A percentile compares a stretch with the other conserved stretches of the same genome.
phyloP scores from a whole-genome alignment of 805 yeast genomes.

The Starmera amethionina region DNA sequence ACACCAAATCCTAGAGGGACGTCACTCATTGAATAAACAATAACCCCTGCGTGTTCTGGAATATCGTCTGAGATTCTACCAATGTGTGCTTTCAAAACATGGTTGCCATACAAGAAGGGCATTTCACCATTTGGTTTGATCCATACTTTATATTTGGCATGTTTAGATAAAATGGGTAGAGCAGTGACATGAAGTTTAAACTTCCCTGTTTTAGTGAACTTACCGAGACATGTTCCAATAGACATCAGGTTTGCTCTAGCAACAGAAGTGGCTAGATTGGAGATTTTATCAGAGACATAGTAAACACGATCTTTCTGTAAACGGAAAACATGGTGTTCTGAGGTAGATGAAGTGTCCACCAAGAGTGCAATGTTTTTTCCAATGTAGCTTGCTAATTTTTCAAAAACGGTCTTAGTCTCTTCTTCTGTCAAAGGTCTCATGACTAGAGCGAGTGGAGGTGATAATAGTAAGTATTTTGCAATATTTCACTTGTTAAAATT shows the following conservation, averaged over 20 bases:
- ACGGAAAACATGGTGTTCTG: conserved; percentile 89
- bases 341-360: conserved; percentile 57
- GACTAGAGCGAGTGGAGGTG: conserved; percentile 1
- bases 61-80: conserved; percentile 97
- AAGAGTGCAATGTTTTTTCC: conserved; percentile 90
- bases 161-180: conserved; percentile 68
- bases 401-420: conserved; percentile 92
- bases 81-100: conserved; percentile 90
- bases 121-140: conserved; percentile 95
- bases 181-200: conserved; percentile 94
- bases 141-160: conserved; percentile 93
- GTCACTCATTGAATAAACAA: conserved; percentile 86
- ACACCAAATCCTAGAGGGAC: conserved; percentile 94
- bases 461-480: too few species aligned
- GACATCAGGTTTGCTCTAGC: conserved; percentile 89
- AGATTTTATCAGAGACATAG: conserved; percentile 75
- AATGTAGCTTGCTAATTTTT: conserved; percentile 89
- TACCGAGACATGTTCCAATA: conserved; percentile 87
- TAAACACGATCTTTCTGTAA: conserved; percentile 95
- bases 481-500: too few species aligned
- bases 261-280: conserved; percentile 82
- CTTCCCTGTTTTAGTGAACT: conserved; percentile 95
- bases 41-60: conserved; percentile 95
- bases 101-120: conserved; percentile 97
- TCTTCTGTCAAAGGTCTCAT: conserved; percentile 97